Conservation (phyloP, 768 basidiomycete genomes). For the Panellus pusillus region DNA sequence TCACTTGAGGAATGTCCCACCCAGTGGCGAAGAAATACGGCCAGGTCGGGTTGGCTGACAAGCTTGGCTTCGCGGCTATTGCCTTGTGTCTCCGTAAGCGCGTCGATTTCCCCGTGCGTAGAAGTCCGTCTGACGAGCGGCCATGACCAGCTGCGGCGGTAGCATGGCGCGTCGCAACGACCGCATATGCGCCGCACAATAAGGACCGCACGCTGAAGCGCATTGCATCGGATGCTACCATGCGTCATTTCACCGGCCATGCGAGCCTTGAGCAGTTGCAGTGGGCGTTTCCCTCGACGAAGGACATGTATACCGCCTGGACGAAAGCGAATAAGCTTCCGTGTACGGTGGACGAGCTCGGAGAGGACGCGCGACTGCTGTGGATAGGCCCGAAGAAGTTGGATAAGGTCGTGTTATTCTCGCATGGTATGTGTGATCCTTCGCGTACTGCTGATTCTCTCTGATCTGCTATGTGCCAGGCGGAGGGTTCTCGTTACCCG, state of each 20-base stretch:
- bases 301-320: slow-evolving; percentile 25
- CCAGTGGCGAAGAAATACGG: too few relatives aligned
- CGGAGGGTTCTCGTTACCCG: slow-evolving; percentile 28
- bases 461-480: slow-evolving; percentile 25
- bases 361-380: slow-evolving; percentile 27
- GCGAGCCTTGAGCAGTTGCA: slow-evolving; percentile 29
- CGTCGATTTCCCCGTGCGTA: too few relatives aligned
- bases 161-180: slow-evolving; percentile 24
- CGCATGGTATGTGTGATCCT: slow-evolving; percentile 28
- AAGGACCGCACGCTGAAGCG: slow-evolving; percentile 25
- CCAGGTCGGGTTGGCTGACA: too few relatives aligned
- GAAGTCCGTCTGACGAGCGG: background rate
- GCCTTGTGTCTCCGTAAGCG: too few relatives aligned
- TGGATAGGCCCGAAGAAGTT: slow-evolving; percentile 35
- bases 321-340: slow-evolving; percentile 24
- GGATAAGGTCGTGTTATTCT: slow-evolving; percentile 33
- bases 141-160: slow-evolving; percentile 21
- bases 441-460: background rate
- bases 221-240: slow-evolving; percentile 20
- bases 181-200: slow-evolving; percentile 25
- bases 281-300: slow-evolving; percentile 23
- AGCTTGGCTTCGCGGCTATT: too few relatives aligned
- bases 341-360: slow-evolving; percentile 28
- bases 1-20: too few relatives aligned
- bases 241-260: slow-evolving; percentile 10